Base-by-base conservation (phyloP, 345 rosid species). In the Raphanus raphanistrum region DNA sequence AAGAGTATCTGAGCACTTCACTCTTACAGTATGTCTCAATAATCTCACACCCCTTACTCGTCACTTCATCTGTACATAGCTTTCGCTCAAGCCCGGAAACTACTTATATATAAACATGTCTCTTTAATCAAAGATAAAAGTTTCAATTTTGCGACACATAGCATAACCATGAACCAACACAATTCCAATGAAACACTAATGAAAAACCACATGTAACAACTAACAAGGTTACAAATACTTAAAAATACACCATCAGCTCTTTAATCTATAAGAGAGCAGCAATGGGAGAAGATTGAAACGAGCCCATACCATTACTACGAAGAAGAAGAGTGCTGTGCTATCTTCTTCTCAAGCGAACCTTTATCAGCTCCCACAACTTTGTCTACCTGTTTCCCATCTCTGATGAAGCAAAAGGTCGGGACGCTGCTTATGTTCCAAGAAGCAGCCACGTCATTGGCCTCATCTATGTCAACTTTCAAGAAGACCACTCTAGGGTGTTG, bases 361-460 rank as follows among this genome's bases (percentile, higher is more conserved):
- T 91, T 91, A 77, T 94, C 94, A 29, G 98, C 93, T 48, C 97
- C 98, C 2, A 91, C 92, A 1, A 94, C 85, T 82, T 86, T 88
- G 87, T 91, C 98, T 6, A 94, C 85, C 80, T 91, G 92, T 80
- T 89, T 90, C 13, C 92, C 96, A 27, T 91, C 84, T 79, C 82
- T 89, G 31, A 91, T 77, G 68, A 90, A 91, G 87, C 80, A 86
- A 77, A 93, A 84, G 61, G 87, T 75, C 1, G 98, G 98, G 17
- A 91, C 94, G 16, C 92, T 87, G 84, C 92, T 89, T 38, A 91
- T 82, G 65, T 88, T 89, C 96, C 96, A 90, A 59, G 81, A 68
- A 31, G 82, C 82, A 61, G 82, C 82, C 58, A 79, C 82, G 2
- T 68, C 78, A 15, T 61, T 79, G 28, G 82, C 82, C 60, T 73